Base-by-base conservation (phyloP, 2,329 filamentous ascomycete species). In the Chaetomiaceae sp. region DNA sequence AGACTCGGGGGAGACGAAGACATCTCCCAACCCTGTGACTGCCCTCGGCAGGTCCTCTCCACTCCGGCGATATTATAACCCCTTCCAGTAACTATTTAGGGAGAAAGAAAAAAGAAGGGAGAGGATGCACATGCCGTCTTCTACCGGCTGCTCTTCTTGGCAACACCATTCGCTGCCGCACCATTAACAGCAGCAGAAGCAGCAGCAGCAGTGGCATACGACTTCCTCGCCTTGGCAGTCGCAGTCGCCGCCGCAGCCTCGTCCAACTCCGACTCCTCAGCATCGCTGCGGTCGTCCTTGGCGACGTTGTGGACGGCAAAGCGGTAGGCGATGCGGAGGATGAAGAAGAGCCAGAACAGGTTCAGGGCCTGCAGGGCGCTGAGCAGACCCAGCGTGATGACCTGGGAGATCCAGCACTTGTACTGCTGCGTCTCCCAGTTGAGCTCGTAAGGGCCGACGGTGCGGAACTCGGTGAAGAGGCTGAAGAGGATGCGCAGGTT, bases 331-430 rank as follows among this genome's bases (percentile, higher is more conserved):
- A 90, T 88, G 54, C 85, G 75, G 49, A 85, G 62, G 58, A 91
- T 88, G 65, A 84, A 80, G 66, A 82, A 87, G 48, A 89, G 76
- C 86, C 86, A 91, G 68, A 90, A 88, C 9, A 90, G 64, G 63
- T 91, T 91, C 43, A 91, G 73, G 1, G 80, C 78, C 65, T 91
- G 86, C 27, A 91, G 72, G 3, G 74, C 70, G 3, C 79, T 72
- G 6, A 91, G 75, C 20, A 91, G 73, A 3, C 60, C 57, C 8
- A 81, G 72, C 10, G 84, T 83, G 58, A 90, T 88, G 62, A 71
- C 70, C 62, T 88, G 83, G 22, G 78, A 73, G 50, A 90, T 67
- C 60, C 68, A 71, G 69, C 84, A 88, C 70, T 90, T 91, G 74
- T 85, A 91, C 66, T 88, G 84, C 59, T 82, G 71, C 0, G 77